Percentiles rank a stretch among this genome's conserved stretches.
phyloP scores from a whole-genome alignment of 345 rosid species.

The Sisymbrium altissimum region DNA sequence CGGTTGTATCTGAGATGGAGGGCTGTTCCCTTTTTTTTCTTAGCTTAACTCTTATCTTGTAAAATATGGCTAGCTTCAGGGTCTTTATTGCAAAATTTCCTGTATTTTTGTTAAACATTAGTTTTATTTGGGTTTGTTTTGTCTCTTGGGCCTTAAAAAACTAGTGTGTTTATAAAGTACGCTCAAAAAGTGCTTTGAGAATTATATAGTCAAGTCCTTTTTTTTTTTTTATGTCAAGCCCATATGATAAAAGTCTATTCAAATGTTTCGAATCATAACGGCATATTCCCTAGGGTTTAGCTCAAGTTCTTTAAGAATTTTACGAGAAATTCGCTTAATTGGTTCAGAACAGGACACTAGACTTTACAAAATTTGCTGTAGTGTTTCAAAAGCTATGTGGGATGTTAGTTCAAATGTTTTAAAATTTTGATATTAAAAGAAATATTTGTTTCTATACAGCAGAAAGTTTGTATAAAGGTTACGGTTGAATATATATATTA shows the following conservation, averaged over 20 bases:
- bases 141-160: background rate
- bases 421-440: too few relatives aligned
- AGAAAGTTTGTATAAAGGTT: background rate
- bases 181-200: background rate
- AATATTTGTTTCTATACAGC: background rate
- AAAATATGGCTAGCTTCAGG: background rate
- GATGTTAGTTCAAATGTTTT: background rate
- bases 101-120: background rate
- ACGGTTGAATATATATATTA: background rate
- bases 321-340: too few relatives aligned
- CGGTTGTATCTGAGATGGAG: background rate
- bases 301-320: background rate
- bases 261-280: background rate
- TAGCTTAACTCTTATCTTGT: background rate
- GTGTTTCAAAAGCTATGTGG: background rate
- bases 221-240: background rate
- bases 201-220: background rate
- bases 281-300: background rate
- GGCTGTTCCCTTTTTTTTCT: background rate
- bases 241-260: background rate
- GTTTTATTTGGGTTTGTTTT: background rate
- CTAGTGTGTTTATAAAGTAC: background rate
- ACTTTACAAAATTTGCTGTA: background rate
- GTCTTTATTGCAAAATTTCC: background rate
- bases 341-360: background rate